Evolutionary conservation across 129 eudicot genomes (phyloP), one percentile per base, ranked within the genome.

Genomic region (Ambrosia trifida): DNA sequence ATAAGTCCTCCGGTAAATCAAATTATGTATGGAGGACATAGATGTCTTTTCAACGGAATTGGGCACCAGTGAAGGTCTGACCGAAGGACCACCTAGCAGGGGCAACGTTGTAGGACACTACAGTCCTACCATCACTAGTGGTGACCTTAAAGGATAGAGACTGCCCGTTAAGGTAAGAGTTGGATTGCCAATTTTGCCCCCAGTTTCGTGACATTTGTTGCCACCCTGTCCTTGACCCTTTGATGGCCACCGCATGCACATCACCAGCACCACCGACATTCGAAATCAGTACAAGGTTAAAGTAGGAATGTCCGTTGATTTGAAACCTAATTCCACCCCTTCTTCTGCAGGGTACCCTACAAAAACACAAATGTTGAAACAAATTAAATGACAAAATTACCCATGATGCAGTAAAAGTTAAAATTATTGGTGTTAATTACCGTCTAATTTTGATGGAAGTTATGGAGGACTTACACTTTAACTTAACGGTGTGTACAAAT

Each of bases 181-280:
- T 91, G 78, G 93, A 88, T 65, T 91, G 97, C 96, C 97, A 91
- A 58, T 91, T 91, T 72, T 91, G 97, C 36, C 97, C 97, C 97
- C 97, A 91, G 83, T 91, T 91, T 68, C 97, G 74, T 4, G 97
- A 91, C 96, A 91, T 88, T 20, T 72, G 79, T 51, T 91, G 96
- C 97, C 97, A 91, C 5, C 84, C 82, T 3, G 88, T 82, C 20
- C 96, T 84, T n/a, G 97, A 88, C 11, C 97, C 97, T 70, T 91
- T 91, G 70, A 91, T 77, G 0, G 92, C 73, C 38, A 85, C 96
- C 0, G 88, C 70, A 11, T 86, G 95, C 3, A 85, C 97, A 67
- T 91, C 97, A 51, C 97, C 92, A 10, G 91, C 95, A 20, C 97
- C 97, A 51, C 91, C 97, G 3, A 90, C 97, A 24, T 90, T 90